A percentile compares a stretch with the other conserved stretches of the same genome.
These are phyloP conservation scores for Suillus decipiens DNA, from an alignment of 768 basidiomycete species.

Conservation along the genomic window DNA sequence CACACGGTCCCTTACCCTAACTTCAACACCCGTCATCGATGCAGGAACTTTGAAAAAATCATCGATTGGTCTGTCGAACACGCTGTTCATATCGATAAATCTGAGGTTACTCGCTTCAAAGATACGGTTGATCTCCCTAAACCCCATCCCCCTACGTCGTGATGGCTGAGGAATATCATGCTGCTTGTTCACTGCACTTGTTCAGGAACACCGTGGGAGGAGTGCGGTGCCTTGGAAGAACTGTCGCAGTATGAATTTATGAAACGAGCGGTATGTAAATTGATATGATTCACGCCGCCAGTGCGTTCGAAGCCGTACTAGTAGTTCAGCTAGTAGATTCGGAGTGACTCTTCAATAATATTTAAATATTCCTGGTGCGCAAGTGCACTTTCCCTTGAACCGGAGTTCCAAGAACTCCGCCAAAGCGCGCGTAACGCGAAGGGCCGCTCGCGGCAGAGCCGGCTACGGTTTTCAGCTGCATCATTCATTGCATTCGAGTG, in stretches of 20 bases:
- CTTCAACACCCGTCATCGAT: conserved; percentile 11
- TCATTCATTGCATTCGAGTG: too few species aligned
- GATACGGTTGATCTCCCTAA: neutral
- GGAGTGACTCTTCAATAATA: too few species aligned
- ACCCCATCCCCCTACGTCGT: neutral
- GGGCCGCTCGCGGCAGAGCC: too few species aligned
- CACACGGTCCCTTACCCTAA: neutral
- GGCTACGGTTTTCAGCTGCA: too few species aligned
- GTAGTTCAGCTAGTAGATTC: too few species aligned
- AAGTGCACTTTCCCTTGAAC: too few species aligned
- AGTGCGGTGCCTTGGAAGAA: neutral
- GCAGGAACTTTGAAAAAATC: conserved; percentile 1
- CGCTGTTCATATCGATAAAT: neutral
- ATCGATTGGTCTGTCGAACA: neutral
- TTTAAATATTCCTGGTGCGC: too few species aligned
- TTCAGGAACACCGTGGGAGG: neutral
- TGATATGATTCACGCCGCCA: neutral
- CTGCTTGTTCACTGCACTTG: neutral
- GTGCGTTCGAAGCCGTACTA: too few species aligned
- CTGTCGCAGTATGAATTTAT: neutral
- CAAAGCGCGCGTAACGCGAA: too few species aligned
- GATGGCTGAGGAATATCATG: neutral
- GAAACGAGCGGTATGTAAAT: neutral
- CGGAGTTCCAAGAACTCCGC: too few species aligned
- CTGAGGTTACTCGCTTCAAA: neutral